Percentiles rank a stretch among this genome's conserved stretches.
These are phyloP conservation scores for Lippia alba DNA, from an alignment of 305 asterid species.

Conservation along the genomic window DNA sequence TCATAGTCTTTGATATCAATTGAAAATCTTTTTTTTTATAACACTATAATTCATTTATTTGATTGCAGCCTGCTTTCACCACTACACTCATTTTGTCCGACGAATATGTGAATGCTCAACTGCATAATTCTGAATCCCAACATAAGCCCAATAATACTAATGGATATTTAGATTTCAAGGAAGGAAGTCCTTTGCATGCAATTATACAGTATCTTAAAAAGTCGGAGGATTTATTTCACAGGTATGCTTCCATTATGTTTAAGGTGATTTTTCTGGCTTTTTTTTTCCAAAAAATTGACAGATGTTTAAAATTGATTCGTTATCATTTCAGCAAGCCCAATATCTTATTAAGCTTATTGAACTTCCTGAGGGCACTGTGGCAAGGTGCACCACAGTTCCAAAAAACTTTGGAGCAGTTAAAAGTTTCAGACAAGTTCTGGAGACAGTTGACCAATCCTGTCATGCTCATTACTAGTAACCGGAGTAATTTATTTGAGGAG, in stretches of 20 bases:
- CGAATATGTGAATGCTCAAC: constrained; percentile 49
- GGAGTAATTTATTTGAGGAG: constrained; percentile 47
- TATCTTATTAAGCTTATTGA: constrained; percentile 57
- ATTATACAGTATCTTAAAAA: constrained; percentile 59
- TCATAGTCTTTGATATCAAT: too few relatives aligned
- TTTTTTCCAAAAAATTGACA: constrained; percentile 3
- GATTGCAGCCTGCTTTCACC: constrained; percentile 87
- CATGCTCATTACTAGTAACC: constrained; percentile 43
- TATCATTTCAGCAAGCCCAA: constrained; percentile 62
- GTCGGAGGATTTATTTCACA: constrained; percentile 65
- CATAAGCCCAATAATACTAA: constrained; percentile 45
- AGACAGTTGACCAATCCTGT: constrained; percentile 61
- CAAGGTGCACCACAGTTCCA: constrained; percentile 90
- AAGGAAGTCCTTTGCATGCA: constrained; percentile 51
- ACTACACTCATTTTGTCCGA: constrained; percentile 54
- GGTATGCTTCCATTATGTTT: constrained; percentile 48
- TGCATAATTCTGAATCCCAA: constrained; percentile 38
- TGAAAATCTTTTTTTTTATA: too few relatives aligned
- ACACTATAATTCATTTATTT: too few relatives aligned
- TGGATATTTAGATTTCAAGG: constrained; percentile 46
- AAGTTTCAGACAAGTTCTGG: constrained; percentile 75
- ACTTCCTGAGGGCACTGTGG: constrained; percentile 92
- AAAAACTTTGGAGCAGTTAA: constrained; percentile 69
- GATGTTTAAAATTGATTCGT: constrained; percentile 32
- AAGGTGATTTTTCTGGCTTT: constrained; percentile 15